Conservation (phyloP, 2,329 filamentous ascomycete genomes). For the Fusarium algeriense region DNA sequence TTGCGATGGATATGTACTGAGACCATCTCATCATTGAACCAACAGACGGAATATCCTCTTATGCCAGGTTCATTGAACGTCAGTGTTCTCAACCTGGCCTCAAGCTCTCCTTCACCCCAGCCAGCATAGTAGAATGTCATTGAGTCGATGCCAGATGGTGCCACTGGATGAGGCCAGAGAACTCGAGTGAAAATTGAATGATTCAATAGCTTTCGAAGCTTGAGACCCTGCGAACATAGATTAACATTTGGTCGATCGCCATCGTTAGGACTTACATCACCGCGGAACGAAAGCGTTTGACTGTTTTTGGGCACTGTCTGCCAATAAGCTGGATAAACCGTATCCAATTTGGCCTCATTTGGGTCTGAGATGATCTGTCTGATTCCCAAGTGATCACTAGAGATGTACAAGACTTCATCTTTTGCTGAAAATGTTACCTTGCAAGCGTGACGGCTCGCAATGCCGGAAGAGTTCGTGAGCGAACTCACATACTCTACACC, state of each 20-base stretch:
- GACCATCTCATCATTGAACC: constrained; percentile 3
- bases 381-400: constrained; percentile 25
- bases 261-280: constrained; percentile 7
- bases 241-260: not conserved
- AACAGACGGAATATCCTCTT: constrained; percentile 25
- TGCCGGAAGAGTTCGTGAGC: not conserved
- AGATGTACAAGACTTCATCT: not conserved
- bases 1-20: constrained; percentile 4
- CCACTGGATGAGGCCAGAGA: constrained; percentile 3
- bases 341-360: rapidly evolving
- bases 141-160: not conserved
- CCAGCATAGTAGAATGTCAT: constrained; percentile 16
- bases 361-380: not conserved
- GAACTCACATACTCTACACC: constrained; percentile 16
- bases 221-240: not conserved
- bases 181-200: not conserved
- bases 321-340: not conserved
- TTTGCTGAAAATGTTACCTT: rapidly evolving
- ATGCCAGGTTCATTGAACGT: constrained; percentile 10
- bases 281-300: not conserved
- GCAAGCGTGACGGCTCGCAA: not conserved
- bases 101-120: constrained; percentile 12
- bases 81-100: constrained; percentile 13
- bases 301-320: not conserved
- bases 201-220: not conserved